These are phyloP conservation scores for Talaromyces verruculosus DNA, from an alignment of 2,329 filamentous ascomycete species.

Conservation along the genomic window DNA sequence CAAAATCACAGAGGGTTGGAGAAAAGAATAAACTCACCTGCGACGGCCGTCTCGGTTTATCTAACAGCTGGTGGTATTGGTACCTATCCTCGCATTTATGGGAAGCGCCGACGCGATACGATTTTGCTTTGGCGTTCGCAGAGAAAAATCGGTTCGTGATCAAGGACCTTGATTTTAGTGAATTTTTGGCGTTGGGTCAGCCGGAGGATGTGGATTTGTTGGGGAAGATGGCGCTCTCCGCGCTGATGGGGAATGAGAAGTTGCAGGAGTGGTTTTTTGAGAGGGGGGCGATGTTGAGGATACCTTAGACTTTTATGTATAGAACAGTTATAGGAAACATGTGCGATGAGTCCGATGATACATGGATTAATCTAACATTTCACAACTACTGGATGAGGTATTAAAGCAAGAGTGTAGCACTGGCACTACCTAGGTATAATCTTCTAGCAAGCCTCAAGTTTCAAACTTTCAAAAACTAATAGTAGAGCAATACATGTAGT, in stretches of 20 bases:
- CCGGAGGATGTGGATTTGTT: conserved; percentile 32
- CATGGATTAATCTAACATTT: neutral
- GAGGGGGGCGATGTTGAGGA: conserved; percentile 8
- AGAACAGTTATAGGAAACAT: neutral
- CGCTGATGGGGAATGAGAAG: conserved; percentile 29
- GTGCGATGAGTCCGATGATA: neutral
- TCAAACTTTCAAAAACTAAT: neutral
- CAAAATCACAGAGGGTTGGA: neutral
- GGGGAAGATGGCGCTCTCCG: conserved; percentile 32
- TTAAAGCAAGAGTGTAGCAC: neutral
- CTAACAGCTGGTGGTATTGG: conserved; percentile 30
- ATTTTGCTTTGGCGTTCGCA: conserved; percentile 33
- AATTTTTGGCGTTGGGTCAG: conserved; percentile 25
- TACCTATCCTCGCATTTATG: conserved; percentile 34
- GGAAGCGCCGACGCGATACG: conserved; percentile 29
- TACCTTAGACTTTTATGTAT: neutral
- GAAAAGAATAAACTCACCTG: conserved; percentile 24
- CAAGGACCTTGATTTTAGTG: conserved; percentile 28
- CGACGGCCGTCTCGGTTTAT: conserved; percentile 30
- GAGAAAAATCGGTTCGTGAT: conserved; percentile 31
- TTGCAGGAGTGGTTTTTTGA: conserved; percentile 30
- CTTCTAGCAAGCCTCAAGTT: neutral
- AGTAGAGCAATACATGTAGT: neutral
- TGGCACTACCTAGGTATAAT: neutral
- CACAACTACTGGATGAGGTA: neutral